A percentile compares a stretch with the other conserved stretches of the same genome.
Evolutionary conservation across 2,329 filamentous ascomycete genomes (phyloP).

Genomic region (Pleoardoris graminearum): DNA sequence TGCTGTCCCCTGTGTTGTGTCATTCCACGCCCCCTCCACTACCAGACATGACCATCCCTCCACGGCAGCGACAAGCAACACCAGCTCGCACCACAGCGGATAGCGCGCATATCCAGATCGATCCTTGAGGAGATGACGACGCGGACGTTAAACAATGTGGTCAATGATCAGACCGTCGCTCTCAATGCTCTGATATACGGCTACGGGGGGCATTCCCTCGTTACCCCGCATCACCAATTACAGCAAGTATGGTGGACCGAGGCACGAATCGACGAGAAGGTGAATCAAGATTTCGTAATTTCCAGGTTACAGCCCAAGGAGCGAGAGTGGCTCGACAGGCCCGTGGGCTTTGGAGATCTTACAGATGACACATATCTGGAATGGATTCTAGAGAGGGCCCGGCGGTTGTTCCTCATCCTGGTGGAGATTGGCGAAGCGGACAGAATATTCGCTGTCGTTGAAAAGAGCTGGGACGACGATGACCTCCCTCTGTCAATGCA

Average conservation of each 20-base stretch:
- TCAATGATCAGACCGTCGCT: conserved; percentile 50
- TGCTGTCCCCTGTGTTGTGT: conserved; percentile 11
- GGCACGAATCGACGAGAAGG: conserved; percentile 68
- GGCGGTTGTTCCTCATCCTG: conserved; percentile 71
- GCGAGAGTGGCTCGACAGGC: conserved; percentile 63
- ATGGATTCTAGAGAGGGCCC: conserved; percentile 72
- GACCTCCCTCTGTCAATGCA: conserved; percentile 71
- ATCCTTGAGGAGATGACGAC: conserved; percentile 36
- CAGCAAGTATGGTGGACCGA: conserved; percentile 72
- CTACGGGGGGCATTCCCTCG: conserved; percentile 54
- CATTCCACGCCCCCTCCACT: conserved; percentile 13
- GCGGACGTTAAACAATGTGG: conserved; percentile 46
- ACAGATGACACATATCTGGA: conserved; percentile 78
- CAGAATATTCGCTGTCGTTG: conserved; percentile 74
- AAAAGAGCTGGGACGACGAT: conserved; percentile 76
- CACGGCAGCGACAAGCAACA: conserved; percentile 23
- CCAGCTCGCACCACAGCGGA: conserved; percentile 16
- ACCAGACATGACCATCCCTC: conserved; percentile 34
- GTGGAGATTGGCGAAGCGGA: conserved; percentile 70
- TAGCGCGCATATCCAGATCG: conserved; percentile 13
- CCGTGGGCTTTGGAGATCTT: conserved; percentile 67
- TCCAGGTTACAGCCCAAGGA: conserved; percentile 67
- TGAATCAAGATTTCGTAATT: conserved; percentile 69
- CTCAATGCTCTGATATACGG: conserved; percentile 56
- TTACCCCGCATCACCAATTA: conserved; percentile 53